Conservation (phyloP, 2,329 filamentous ascomycete genomes). For the Pochonia chlamydosporia region DNA sequence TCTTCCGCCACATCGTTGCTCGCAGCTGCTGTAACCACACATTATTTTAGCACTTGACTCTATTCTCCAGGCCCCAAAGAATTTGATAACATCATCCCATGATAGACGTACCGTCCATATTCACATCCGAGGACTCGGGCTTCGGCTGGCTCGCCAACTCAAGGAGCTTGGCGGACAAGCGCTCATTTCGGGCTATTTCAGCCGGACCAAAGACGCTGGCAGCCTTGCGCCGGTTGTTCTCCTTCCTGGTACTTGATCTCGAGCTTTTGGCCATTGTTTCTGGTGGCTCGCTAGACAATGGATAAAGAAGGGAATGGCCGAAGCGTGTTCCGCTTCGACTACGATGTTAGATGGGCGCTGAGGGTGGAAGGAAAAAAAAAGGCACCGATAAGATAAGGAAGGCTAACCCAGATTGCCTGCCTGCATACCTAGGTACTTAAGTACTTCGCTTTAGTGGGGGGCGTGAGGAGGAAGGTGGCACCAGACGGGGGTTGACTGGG, state of each 20-base stretch:
- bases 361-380: conserved; percentile 3
- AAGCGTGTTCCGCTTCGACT: background rate
- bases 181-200: conserved; percentile 71
- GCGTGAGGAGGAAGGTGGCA: no score
- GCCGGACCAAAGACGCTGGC: conserved; percentile 77
- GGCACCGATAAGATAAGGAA: background rate
- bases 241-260: conserved; percentile 72
- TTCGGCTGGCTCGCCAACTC: conserved; percentile 74
- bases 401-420: no score
- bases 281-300: conserved; percentile 2
- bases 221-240: conserved; percentile 77
- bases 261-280: conserved; percentile 78
- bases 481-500: no score
- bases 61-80: background rate
- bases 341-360: no score
- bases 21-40: conserved; percentile 8
- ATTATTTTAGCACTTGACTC: background rate
- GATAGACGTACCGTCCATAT: conserved; percentile 35
- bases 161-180: conserved; percentile 79
- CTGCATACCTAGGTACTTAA: no score
- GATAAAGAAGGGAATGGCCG: background rate
- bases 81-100: no score
- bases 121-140: conserved; percentile 48
- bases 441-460: no score
- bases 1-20: conserved; percentile 25